phyloP scores from a whole-genome alignment of 257 asterid genomes.

The Jaltomata sinuosa region DNA sequence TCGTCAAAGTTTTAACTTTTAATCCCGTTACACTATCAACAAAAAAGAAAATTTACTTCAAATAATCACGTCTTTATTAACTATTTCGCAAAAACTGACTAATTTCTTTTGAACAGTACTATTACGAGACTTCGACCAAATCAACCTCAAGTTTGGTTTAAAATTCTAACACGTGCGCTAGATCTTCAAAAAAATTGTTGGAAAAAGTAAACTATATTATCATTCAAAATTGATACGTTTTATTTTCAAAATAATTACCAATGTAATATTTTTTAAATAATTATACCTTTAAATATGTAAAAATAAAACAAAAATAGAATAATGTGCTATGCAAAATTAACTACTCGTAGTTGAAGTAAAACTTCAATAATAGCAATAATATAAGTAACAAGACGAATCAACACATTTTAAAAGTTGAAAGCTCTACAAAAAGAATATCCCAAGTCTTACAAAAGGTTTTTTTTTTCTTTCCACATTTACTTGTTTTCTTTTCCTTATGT shows the following conservation, averaged over 20 bases:
- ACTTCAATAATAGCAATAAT: too few relatives aligned
- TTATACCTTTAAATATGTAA: background rate
- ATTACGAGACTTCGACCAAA: too few relatives aligned
- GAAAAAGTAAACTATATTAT: too few relatives aligned
- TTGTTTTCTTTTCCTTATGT: background rate
- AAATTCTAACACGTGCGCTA: too few relatives aligned
- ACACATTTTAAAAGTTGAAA: background rate
- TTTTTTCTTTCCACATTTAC: too few relatives aligned
- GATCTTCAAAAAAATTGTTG: too few relatives aligned
- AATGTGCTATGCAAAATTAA: background rate
- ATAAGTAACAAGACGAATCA: background rate
- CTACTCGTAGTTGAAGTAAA: background rate
- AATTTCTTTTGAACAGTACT: too few relatives aligned
- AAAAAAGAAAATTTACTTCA: background rate
- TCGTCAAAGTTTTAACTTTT: background rate
- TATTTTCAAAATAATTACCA: too few relatives aligned
- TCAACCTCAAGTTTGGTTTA: too few relatives aligned
- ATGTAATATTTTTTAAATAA: too few relatives aligned
- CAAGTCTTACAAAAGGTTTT: background rate
- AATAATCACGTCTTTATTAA: background rate
- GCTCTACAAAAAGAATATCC: background rate
- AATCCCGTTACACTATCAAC: background rate
- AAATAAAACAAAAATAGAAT: background rate
- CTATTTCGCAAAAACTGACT: background rate
- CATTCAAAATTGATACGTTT: too few relatives aligned